phyloP scores from a whole-genome alignment of 1,139 yeast genomes.

The Suhomyces terraborum region DNA sequence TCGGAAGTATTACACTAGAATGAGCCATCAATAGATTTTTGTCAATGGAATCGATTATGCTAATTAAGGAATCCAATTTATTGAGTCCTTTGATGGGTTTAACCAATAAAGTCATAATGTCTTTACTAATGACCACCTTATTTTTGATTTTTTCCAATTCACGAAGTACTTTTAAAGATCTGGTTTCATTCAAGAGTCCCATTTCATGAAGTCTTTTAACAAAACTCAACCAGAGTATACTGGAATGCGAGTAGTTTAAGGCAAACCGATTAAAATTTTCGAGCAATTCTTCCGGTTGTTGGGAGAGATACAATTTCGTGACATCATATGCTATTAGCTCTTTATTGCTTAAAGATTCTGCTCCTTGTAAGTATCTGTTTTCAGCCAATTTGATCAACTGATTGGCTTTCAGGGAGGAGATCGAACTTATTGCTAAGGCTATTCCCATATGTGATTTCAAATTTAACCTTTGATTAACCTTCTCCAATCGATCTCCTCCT shows the following conservation, averaged over 20 bases:
- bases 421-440: conserved; percentile 30
- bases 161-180: conserved; percentile 31
- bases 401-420: conserved; percentile 30
- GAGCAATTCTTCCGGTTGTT: conserved; percentile 37
- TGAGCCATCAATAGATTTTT: conserved; percentile 13
- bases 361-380: conserved; percentile 23
- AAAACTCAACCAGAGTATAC: conserved; percentile 41
- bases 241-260: conserved; percentile 25
- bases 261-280: conserved; percentile 35
- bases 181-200: conserved; percentile 33
- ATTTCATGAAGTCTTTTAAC: conserved; percentile 36
- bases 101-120: conserved; percentile 30
- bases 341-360: conserved; percentile 16
- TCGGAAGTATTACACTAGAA: conserved; percentile 26
- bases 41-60: conserved; percentile 14
- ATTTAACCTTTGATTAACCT: conserved; percentile 22
- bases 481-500: conserved; percentile 10
- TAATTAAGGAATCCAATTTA: conserved; percentile 25
- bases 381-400: conserved; percentile 34
- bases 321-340: conserved; percentile 28
- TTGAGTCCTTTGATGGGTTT: conserved; percentile 28
- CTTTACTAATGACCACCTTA: conserved; percentile 33
- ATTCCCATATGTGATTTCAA: conserved; percentile 45
- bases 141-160: conserved; percentile 29
- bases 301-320: conserved; percentile 30